Percentiles rank a stretch among this genome's conserved stretches.
These are phyloP conservation scores for Gonapodya prolifera DNA, from an alignment of 192 early-diverging fungal genomes.

Conservation along the genomic window DNA sequence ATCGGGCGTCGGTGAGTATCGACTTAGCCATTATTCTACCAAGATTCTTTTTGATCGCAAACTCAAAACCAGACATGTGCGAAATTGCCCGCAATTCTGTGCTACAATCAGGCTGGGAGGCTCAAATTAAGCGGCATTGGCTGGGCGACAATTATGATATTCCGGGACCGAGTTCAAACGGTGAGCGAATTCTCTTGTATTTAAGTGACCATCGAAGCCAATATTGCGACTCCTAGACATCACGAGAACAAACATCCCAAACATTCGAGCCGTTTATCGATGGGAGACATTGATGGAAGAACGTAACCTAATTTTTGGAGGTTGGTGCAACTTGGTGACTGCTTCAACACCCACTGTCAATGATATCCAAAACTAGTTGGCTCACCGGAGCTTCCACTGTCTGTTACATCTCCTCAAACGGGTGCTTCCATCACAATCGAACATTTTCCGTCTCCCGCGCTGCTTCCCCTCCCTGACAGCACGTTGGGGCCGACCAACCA, in stretches of 20 bases:
- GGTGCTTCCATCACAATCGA: not conserved
- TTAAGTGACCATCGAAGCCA: not conserved
- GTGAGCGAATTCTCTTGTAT: slow-evolving; percentile 14
- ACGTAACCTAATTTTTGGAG: slow-evolving; percentile 36
- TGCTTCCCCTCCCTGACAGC: not conserved
- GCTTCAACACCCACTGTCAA: no score
- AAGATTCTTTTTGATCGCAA: not conserved
- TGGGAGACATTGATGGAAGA: slow-evolving; percentile 80
- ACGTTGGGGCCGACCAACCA: not conserved
- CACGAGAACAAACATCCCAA: slow-evolving; percentile 84
- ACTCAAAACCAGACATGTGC: slow-evolving; percentile 59
- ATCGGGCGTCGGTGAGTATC: slow-evolving; percentile 31
- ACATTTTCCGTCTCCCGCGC: not conserved
- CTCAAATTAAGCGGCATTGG: slow-evolving; percentile 79
- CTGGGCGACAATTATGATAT: slow-evolving; percentile 62
- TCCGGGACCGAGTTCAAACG: slow-evolving; percentile 63
- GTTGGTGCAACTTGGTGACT: no score
- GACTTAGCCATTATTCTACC: not conserved
- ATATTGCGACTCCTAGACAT: slow-evolving; percentile 35
- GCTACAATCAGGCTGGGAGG: slow-evolving; percentile 82
- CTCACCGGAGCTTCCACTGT: no score
- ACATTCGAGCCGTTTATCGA: slow-evolving; percentile 70
- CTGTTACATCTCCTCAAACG: not conserved
- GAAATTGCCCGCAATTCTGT: slow-evolving; percentile 86
- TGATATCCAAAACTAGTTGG: no score